phyloP scores from a whole-genome alignment of 2,329 filamentous ascomycete species.

The Elsinoe necatrix region DNA sequence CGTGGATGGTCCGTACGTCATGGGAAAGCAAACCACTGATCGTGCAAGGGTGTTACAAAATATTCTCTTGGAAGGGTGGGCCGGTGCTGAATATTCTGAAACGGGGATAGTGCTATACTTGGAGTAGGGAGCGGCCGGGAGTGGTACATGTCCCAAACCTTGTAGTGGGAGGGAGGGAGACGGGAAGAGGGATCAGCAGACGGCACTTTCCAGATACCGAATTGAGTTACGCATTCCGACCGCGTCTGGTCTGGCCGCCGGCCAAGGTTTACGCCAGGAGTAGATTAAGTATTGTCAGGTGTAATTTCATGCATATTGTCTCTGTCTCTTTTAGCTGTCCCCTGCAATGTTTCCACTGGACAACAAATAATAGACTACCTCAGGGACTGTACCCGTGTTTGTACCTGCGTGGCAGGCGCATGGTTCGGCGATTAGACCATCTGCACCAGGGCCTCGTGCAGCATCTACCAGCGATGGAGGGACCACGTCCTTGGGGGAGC shows the following conservation, averaged over 20 bases:
- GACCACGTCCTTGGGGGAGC: background rate
- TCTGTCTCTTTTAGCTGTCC: background rate
- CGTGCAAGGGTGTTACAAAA: background rate
- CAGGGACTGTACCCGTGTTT: background rate
- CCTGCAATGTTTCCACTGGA: no score
- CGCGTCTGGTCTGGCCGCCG: background rate
- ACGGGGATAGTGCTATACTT: constrained; percentile 10
- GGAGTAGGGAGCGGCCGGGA: background rate
- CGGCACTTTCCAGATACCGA: background rate
- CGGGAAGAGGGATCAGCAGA: background rate
- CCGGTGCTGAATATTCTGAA: background rate
- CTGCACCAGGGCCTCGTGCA: no score
- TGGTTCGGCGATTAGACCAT: background rate
- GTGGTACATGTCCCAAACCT: constrained; percentile 10
- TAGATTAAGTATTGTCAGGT: background rate
- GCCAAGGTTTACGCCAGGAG: constrained; percentile 9
- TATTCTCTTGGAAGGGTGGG: constrained; percentile 1
- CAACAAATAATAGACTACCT: background rate
- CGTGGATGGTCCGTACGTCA: background rate
- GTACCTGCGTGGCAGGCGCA: background rate
- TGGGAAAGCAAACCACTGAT: background rate
- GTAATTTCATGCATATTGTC: background rate
- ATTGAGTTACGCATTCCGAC: background rate
- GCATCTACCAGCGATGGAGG: background rate
- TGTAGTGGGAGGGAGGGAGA: background rate